Evolutionary conservation across 1,284 basidiomycete species (phyloP).

Genomic region (Cutaneotrichosporon sp.): DNA sequence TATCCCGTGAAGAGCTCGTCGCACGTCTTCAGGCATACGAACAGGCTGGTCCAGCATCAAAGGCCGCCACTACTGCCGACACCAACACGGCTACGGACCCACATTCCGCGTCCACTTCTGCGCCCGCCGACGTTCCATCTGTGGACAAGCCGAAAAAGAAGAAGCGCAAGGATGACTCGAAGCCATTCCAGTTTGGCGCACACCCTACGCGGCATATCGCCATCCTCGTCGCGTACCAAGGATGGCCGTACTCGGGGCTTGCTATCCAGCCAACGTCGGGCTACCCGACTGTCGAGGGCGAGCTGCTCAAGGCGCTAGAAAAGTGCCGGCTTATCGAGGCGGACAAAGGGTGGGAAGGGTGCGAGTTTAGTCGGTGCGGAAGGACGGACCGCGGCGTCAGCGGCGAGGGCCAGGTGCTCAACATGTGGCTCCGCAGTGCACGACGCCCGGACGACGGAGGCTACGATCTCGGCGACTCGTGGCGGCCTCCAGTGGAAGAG

Average conservation of each 20-base stretch:
- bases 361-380: slow-evolving; percentile 86
- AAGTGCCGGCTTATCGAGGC: slow-evolving; percentile 70
- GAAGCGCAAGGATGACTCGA: slow-evolving; percentile 17
- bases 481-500: slow-evolving; percentile 15
- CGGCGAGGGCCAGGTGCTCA: slow-evolving; percentile 88
- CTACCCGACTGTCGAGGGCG: slow-evolving; percentile 84
- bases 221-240: slow-evolving; percentile 84
- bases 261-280: slow-evolving; percentile 63
- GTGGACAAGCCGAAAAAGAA: slow-evolving; percentile 4
- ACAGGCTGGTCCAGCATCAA: slow-evolving; percentile 2
- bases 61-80: not conserved
- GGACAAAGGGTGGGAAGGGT: slow-evolving; percentile 69
- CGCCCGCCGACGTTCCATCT: too few relatives aligned
- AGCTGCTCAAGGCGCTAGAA: slow-evolving; percentile 74
- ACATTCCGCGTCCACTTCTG: too few relatives aligned
- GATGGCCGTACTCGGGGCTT: slow-evolving; percentile 85
- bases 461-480: slow-evolving; percentile 24
- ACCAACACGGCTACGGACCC: not conserved
- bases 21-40: slow-evolving; percentile 58
- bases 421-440: slow-evolving; percentile 75
- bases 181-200: slow-evolving; percentile 55
- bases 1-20: slow-evolving; percentile 59
- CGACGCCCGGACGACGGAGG: slow-evolving; percentile 31
- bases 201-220: slow-evolving; percentile 82
- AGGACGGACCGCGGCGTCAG: slow-evolving; percentile 93